phyloP scores from a whole-genome alignment of 257 asterid genomes.

The Jasminum sambac region DNA sequence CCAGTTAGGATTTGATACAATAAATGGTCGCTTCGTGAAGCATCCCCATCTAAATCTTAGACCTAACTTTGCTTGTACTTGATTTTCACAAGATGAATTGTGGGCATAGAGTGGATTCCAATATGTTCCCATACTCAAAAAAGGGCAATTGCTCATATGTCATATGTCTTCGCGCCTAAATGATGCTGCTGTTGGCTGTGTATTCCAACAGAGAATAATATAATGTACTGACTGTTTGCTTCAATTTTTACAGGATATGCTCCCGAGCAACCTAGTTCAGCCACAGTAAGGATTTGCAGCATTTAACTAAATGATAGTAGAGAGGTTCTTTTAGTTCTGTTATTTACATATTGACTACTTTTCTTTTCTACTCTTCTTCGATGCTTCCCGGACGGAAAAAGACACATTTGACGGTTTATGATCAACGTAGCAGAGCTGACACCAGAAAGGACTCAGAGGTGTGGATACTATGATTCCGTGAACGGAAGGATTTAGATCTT shows the following conservation, averaged over 20 bases:
- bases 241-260: conserved; percentile 54
- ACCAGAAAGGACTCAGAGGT: conserved; percentile 52
- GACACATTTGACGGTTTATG: conserved; percentile 42
- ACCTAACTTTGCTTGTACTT: not conserved
- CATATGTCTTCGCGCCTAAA: conserved; percentile 1
- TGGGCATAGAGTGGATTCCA: conserved; percentile 18
- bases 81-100: conserved; percentile 12
- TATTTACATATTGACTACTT: conserved; percentile 14
- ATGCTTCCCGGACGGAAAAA: conserved; percentile 34
- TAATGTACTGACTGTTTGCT: conserved; percentile 10
- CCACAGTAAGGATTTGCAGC: conserved; percentile 57
- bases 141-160: not conserved
- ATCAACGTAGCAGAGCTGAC: conserved; percentile 39
- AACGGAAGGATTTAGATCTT: conserved; percentile 13
- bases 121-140: conserved; percentile 10
- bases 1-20: not conserved
- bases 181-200: conserved; percentile 5
- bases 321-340: conserved; percentile 1
- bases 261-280: conserved; percentile 49
- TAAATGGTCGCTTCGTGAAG: not conserved
- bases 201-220: conserved; percentile 12
- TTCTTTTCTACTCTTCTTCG: conserved; percentile 17
- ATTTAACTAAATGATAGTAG: conserved; percentile 1
- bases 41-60: not conserved
- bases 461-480: conserved; percentile 16